These are phyloP conservation scores for Tirmania nivea DNA, from an alignment of 495 filamentous ascomycete genomes.

Conservation along the genomic window DNA sequence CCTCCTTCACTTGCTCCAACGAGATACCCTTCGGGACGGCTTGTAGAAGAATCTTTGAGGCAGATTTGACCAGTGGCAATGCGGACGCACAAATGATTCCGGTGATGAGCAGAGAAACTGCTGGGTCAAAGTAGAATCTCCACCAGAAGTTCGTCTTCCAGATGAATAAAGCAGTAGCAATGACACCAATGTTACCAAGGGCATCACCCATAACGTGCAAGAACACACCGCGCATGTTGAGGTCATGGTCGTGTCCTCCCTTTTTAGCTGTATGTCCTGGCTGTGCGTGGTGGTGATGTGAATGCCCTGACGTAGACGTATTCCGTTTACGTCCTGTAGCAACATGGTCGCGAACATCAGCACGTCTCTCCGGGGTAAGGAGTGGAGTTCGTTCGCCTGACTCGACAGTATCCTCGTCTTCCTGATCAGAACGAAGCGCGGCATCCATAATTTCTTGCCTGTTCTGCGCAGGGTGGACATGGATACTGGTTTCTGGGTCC, in stretches of 20 bases:
- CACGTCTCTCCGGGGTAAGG: slow-evolving; percentile 1
- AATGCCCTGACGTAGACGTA: slow-evolving; percentile 38
- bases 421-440: slow-evolving; percentile 29
- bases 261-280: slow-evolving; percentile 41
- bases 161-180: slow-evolving; percentile 75
- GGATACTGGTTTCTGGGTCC: slow-evolving; percentile 36
- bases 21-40: slow-evolving; percentile 73
- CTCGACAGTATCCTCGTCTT: slow-evolving; percentile 26
- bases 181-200: slow-evolving; percentile 91
- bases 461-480: slow-evolving; percentile 73
- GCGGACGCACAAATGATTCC: slow-evolving; percentile 80
- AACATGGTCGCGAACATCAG: background rate
- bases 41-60: slow-evolving; percentile 83
- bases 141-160: slow-evolving; percentile 50
- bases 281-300: slow-evolving; percentile 59
- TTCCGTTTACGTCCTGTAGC: slow-evolving; percentile 28
- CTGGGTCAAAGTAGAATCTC: slow-evolving; percentile 66
- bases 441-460: slow-evolving; percentile 77
- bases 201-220: slow-evolving; percentile 93
- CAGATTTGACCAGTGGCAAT: slow-evolving; percentile 78
- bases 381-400: slow-evolving; percentile 23
- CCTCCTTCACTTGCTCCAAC: slow-evolving; percentile 74
- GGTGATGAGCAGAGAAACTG: slow-evolving; percentile 89
- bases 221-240: slow-evolving; percentile 96
- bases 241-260: slow-evolving; percentile 59